A percentile compares a stretch with the other conserved stretches of the same genome.
Conservation (phyloP, 2,329 filamentous ascomycete species). For the Elsinoe batatas region DNA sequence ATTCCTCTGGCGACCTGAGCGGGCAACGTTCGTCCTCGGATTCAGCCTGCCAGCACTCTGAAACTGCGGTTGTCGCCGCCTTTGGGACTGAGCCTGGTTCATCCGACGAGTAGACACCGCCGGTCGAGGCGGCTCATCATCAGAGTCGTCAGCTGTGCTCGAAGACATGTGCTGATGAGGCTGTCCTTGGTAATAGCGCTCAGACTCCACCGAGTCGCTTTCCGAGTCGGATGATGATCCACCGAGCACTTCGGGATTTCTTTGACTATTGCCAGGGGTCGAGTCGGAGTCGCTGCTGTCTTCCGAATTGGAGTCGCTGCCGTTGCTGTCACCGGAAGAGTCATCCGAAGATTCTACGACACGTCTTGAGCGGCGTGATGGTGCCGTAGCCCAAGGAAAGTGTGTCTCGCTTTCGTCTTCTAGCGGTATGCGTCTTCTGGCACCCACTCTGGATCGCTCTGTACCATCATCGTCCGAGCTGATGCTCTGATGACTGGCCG, state of each 20-base stretch:
- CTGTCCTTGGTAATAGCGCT: neutral
- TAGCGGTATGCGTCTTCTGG: neutral
- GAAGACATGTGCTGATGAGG: neutral
- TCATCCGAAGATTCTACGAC: neutral
- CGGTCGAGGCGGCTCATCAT: conserved; percentile 1
- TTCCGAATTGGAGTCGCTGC: neutral
- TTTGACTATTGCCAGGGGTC: neutral
- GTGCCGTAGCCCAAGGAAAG: neutral
- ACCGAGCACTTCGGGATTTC: neutral
- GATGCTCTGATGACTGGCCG: neutral
- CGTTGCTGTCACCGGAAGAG: neutral
- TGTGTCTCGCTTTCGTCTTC: neutral
- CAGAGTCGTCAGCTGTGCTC: neutral
- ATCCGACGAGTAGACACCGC: neutral
- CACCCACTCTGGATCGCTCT: neutral
- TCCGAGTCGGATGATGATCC: neutral
- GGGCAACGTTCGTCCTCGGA: neutral
- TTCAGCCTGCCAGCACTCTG: neutral
- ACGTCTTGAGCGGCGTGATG: neutral
- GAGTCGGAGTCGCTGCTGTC: neutral
- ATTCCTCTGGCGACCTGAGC: neutral
- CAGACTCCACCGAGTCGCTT: neutral
- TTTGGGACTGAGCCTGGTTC: neutral
- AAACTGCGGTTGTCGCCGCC: neutral
- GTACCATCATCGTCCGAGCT: neutral